Conservation (phyloP, 805 yeast genomes). For the Debaryomyces tyrocola region DNA sequence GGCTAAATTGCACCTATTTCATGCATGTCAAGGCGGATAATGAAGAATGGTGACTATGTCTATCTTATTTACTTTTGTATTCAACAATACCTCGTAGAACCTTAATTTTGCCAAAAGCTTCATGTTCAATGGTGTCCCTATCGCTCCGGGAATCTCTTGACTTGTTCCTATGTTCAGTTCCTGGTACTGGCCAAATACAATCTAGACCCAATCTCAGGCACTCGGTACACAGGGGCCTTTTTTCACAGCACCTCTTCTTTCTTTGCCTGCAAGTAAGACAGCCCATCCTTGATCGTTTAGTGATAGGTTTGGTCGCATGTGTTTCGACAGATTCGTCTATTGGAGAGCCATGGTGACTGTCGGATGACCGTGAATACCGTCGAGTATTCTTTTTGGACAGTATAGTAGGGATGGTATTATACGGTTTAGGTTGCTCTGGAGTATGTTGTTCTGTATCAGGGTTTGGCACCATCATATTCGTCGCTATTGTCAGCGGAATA, state of each 20-base stretch:
- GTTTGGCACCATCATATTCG: no score
- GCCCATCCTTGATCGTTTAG: constrained; percentile 63
- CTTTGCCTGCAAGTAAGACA: constrained; percentile 77
- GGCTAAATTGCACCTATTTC: not conserved
- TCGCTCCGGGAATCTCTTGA: constrained; percentile 50
- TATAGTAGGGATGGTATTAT: no score
- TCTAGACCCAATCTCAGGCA: constrained; percentile 63
- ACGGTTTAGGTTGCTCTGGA: no score
- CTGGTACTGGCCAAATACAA: constrained; percentile 77
- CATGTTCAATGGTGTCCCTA: constrained; percentile 56
- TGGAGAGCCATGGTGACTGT: not conserved
- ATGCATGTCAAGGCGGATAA: not conserved
- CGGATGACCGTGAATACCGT: no score
- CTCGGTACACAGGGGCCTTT: constrained; percentile 64
- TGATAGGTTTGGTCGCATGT: not conserved
- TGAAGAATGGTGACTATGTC: not conserved
- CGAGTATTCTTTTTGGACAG: no score
- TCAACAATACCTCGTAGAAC: constrained; percentile 65
- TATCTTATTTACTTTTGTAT: constrained; percentile 21
- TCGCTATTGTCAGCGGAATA: no score
- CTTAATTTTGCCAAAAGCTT: constrained; percentile 56
- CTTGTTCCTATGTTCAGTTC: constrained; percentile 59
- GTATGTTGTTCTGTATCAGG: no score
- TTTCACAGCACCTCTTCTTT: constrained; percentile 77
- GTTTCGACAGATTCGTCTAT: not conserved